Percentiles rank a stretch among this genome's conserved stretches.
Evolutionary conservation across 2,329 filamentous ascomycete species (phyloP).

Genomic region (Helotiales sp.): DNA sequence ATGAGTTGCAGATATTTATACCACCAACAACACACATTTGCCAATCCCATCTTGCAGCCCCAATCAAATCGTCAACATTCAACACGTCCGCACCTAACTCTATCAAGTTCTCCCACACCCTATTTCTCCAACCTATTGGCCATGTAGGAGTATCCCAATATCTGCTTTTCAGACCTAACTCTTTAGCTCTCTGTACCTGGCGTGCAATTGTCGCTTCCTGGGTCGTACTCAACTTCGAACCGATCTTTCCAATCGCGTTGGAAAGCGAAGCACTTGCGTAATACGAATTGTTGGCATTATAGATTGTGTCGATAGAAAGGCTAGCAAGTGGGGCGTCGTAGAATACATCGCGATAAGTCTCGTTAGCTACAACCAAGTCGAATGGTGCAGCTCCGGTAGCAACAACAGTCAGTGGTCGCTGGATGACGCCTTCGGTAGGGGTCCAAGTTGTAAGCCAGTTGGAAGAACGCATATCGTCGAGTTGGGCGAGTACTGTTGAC

Average conservation of each 20-base stretch:
- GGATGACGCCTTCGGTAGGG: conserved; percentile 49
- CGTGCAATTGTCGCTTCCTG: conserved; percentile 43
- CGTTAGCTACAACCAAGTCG: conserved; percentile 47
- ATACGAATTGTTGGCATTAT: conserved; percentile 57
- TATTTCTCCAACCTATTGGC: conserved; percentile 40
- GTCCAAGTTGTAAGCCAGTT: conserved; percentile 50
- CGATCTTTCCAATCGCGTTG: conserved; percentile 48
- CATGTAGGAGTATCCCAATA: not conserved
- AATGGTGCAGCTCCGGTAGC: conserved; percentile 63
- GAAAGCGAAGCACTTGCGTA: conserved; percentile 62
- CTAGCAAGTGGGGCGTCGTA: conserved; percentile 60
- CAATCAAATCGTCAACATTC: conserved; percentile 59
- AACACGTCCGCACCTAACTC: conserved; percentile 55
- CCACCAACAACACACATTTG: too few species aligned
- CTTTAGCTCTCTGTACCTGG: conserved; percentile 47
- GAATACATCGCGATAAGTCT: conserved; percentile 58
- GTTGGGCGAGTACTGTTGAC: conserved; percentile 50
- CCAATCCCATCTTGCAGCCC: not conserved
- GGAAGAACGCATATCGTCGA: conserved; percentile 55
- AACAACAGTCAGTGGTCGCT: conserved; percentile 62
- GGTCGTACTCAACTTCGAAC: conserved; percentile 44
- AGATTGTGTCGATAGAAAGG: conserved; percentile 35
- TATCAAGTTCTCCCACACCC: conserved; percentile 53
- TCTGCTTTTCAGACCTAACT: conserved; percentile 48
- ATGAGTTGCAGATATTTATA: too few species aligned